These are phyloP conservation scores for Lactarius sp. DNA, from an alignment of 768 basidiomycete species.

Conservation along the genomic window DNA sequence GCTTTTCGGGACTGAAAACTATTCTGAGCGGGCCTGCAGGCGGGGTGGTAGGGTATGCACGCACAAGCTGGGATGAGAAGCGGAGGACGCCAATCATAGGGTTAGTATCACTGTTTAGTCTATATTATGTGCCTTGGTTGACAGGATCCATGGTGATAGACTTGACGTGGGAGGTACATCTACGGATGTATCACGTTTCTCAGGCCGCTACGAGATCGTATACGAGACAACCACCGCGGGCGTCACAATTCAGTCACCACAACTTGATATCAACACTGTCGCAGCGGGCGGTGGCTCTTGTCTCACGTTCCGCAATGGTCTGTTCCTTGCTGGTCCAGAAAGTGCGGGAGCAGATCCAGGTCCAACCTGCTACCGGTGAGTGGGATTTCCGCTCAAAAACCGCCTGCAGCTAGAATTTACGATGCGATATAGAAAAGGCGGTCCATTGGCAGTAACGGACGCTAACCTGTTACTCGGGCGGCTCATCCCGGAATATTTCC, in stretches of 20 bases:
- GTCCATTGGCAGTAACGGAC: slow-evolving; percentile 87
- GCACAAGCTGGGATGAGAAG: slow-evolving; percentile 84
- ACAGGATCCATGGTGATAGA: slow-evolving; percentile 35
- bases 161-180: slow-evolving; percentile 94
- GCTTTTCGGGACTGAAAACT: slow-evolving; percentile 91
- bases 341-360: slow-evolving; percentile 94
- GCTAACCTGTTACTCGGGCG: slow-evolving; percentile 89
- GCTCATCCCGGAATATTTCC: slow-evolving; percentile 86
- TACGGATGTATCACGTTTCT: slow-evolving; percentile 91
- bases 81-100: slow-evolving; percentile 76
- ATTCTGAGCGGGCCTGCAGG: slow-evolving; percentile 93
- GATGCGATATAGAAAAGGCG: slow-evolving; percentile 62
- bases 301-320: slow-evolving; percentile 81
- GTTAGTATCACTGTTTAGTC: slow-evolving; percentile 38
- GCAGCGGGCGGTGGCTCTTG: slow-evolving; percentile 94
- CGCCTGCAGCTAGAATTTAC: not conserved
- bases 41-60: slow-evolving; percentile 91
- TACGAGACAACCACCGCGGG: slow-evolving; percentile 96
- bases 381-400: not conserved
- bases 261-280: slow-evolving; percentile 93
- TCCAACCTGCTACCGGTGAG: slow-evolving; percentile 82
- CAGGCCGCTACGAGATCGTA: slow-evolving; percentile 86
- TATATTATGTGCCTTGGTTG: not conserved
- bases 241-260: slow-evolving; percentile 86
- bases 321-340: slow-evolving; percentile 88